Evolutionary conservation across 148 eudicot genomes (phyloP), one percentile per base, ranked within the genome.

Genomic region (Suaeda aralocaspica): DNA sequence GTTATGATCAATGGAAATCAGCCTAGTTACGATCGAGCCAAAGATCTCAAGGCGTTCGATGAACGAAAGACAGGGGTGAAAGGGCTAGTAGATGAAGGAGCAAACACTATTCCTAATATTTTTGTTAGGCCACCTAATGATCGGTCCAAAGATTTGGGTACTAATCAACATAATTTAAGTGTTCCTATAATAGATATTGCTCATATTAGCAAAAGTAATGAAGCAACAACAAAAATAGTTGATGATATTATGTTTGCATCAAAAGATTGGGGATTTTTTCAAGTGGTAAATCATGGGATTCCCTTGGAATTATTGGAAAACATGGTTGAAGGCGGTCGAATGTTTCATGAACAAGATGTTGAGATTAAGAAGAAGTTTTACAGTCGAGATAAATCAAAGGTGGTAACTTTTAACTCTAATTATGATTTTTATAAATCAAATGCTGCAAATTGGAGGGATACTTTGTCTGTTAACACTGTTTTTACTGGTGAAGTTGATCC

Each of bases 371-470:
- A 74, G 39, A 15, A 46, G 52, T 77, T 34, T 10, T 66, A 84
- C 21, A 58, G 81, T 0, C 79, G 79, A 2, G 88, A 79, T 41
- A 11, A 0, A 11, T 42, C 14, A 25, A 74, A 69, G 22, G 48
- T 1, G n/a, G 77, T 80, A 13, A 26, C 25, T 6, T 85, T 41
- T 57, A 31, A n/a, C 7, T 77, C 84, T 48, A 83, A 82, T 30
- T 49, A 71, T 71, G 81, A 86, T 66, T 39, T 86, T 51, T 82
- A 67, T 52, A 33, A 34, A 10, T 78, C 83, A 0, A 44, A 51
- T 19, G 64, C 78, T 46, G 85, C 89, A 9, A 77, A 72, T 61
- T 86, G 89, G 87, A 81, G 85, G 78, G 89, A 86, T 49, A 64
- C 84, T 5, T 58, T 85, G 58, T 58, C 12, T 48, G 61, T 81